Conservation (phyloP, 108 stramenopile genomes). For the Nitzschia putrida region DNA sequence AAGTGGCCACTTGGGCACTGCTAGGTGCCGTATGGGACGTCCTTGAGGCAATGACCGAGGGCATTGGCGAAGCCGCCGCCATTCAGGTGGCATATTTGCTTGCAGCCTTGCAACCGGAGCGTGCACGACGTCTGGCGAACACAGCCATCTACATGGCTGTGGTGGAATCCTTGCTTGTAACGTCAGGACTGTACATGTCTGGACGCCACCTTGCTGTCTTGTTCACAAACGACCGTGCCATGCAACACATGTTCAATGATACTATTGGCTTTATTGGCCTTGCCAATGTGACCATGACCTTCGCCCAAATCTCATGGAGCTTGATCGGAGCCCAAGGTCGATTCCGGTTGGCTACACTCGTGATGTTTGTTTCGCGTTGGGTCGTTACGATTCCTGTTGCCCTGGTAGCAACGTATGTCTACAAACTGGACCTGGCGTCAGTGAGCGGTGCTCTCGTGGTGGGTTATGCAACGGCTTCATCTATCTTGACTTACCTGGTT, state of each 20-base stretch:
- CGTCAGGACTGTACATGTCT: conserved; percentile 51
- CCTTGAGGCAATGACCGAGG: conserved; percentile 72
- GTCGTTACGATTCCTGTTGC: conserved; percentile 63
- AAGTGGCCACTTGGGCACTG: conserved; percentile 75
- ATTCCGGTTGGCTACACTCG: conserved; percentile 54
- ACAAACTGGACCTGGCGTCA: conserved; percentile 44
- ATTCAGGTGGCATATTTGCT: conserved; percentile 66
- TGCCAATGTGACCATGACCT: conserved; percentile 66
- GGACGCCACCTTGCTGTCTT: conserved; percentile 40
- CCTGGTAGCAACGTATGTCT: conserved; percentile 40
- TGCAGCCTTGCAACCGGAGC: conserved; percentile 45
- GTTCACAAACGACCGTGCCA: conserved; percentile 57
- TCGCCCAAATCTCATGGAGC: conserved; percentile 63
- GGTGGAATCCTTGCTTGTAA: conserved; percentile 47
- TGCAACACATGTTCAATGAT: conserved; percentile 59
- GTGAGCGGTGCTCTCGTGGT: conserved; percentile 49
- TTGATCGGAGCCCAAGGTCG: conserved; percentile 67
- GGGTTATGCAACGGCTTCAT: conserved; percentile 54
- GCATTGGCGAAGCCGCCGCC: conserved; percentile 72
- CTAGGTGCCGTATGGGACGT: conserved; percentile 74
- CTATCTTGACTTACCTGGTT: conserved; percentile 39
- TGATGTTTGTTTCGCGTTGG: conserved; percentile 50
- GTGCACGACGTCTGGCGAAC: conserved; percentile 57
- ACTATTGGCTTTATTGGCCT: conserved; percentile 66
- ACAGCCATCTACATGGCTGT: conserved; percentile 54